These are phyloP conservation scores for Pythium vanterpoolii DNA, from an alignment of 352 stramenopile genomes.

Conservation along the genomic window DNA sequence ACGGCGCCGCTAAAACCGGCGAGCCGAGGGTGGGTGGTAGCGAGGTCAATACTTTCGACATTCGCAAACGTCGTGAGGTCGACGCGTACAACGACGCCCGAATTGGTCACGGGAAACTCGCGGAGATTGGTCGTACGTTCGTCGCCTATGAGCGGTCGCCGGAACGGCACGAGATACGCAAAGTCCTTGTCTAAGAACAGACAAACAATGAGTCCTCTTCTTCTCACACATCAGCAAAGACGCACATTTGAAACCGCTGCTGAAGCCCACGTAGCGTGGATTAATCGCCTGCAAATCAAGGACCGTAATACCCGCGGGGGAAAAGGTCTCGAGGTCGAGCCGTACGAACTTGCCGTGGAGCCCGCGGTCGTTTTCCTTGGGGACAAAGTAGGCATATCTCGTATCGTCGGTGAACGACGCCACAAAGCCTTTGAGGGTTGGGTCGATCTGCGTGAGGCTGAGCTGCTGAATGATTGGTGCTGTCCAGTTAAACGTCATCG, in stretches of 20 bases:
- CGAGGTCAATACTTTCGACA: slow-evolving; percentile 50
- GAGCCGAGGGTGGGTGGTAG: slow-evolving; percentile 37
- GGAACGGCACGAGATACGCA: slow-evolving; percentile 62
- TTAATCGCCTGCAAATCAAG: slow-evolving; percentile 54
- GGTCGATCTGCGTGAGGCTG: slow-evolving; percentile 40
- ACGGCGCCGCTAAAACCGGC: slow-evolving; percentile 68
- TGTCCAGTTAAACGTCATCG: slow-evolving; percentile 42
- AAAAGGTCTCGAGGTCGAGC: slow-evolving; percentile 47
- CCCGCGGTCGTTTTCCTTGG: slow-evolving; percentile 47
- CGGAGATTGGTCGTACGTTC: slow-evolving; percentile 61
- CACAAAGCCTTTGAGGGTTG: slow-evolving; percentile 46
- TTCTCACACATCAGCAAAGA: not conserved
- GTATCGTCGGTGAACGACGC: slow-evolving; percentile 52
- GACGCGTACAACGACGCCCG: slow-evolving; percentile 55
- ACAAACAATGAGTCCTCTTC: not conserved
- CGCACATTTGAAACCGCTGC: slow-evolving; percentile 55
- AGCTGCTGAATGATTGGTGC: slow-evolving; percentile 54
- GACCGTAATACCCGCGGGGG: slow-evolving; percentile 32
- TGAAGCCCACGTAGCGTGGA: slow-evolving; percentile 62
- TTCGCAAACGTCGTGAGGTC: slow-evolving; percentile 48
- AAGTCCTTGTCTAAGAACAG: slow-evolving; percentile 41
- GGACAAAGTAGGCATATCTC: slow-evolving; percentile 66
- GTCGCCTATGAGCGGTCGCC: slow-evolving; percentile 35
- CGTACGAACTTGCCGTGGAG: slow-evolving; percentile 65
- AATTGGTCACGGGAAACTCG: slow-evolving; percentile 68